These are phyloP conservation scores for Phyllostachys edulis DNA, from an alignment of 176 grass and related monocot genomes.

Conservation along the genomic window DNA sequence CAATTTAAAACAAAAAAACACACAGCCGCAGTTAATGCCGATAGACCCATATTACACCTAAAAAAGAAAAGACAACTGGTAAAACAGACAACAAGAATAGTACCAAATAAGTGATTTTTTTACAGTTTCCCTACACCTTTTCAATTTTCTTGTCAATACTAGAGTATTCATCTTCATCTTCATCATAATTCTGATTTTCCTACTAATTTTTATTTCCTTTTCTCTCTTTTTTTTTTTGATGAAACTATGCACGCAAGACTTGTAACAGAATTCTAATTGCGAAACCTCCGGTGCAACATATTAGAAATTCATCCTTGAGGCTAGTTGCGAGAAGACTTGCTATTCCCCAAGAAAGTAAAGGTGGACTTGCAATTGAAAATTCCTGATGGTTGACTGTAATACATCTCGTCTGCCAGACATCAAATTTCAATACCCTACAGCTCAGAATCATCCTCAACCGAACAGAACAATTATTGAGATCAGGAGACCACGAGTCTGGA, in stretches of 20 bases:
- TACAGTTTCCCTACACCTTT: background rate
- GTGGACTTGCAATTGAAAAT: constrained; percentile 11
- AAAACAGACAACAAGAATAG: background rate
- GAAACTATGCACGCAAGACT: background rate
- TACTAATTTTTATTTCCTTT: background rate
- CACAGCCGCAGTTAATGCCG: background rate
- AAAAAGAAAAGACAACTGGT: background rate
- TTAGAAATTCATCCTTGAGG: background rate
- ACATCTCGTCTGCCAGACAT: background rate
- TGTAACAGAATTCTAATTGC: background rate
- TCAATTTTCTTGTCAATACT: background rate
- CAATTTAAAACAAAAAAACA: constrained; percentile 21
- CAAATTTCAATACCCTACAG: background rate
- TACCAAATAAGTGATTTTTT: background rate
- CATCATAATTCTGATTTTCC: constrained; percentile 2
- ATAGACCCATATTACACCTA: background rate
- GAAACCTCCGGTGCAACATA: background rate
- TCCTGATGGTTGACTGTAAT: background rate
- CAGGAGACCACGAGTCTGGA: background rate
- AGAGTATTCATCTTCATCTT: background rate
- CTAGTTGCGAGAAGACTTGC: background rate
- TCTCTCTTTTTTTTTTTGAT: background rate
- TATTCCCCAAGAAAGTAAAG: background rate
- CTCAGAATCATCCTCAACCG: background rate
- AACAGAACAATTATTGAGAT: background rate